These are phyloP conservation scores for Periconia sp. DNA, from an alignment of 2,329 filamentous ascomycete species.

Conservation along the genomic window DNA sequence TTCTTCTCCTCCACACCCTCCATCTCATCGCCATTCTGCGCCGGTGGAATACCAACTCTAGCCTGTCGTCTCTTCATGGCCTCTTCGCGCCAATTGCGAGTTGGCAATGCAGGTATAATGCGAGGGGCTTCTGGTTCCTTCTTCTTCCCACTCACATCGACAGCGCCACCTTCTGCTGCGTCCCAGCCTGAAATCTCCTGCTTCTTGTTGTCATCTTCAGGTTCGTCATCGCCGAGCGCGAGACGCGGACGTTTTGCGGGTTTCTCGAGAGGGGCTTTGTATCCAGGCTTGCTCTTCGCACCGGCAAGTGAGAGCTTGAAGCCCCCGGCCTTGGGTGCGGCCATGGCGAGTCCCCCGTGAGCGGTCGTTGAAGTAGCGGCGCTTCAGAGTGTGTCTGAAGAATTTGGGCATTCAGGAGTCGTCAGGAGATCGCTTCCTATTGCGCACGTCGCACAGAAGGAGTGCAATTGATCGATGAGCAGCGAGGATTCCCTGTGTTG, in stretches of 20 bases:
- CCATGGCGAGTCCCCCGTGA: conserved; percentile 33
- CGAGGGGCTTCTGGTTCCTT: conserved; percentile 53
- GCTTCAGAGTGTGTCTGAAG: neutral
- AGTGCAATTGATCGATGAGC: neutral
- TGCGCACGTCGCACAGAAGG: neutral
- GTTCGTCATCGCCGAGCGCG: conserved; percentile 39
- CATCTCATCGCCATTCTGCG: conserved; percentile 40
- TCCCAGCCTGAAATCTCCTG: conserved; percentile 63
- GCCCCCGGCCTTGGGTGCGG: conserved; percentile 37
- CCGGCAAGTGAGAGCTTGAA: conserved; percentile 44
- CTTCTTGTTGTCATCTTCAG: conserved; percentile 29
- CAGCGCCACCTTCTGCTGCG: conserved; percentile 56
- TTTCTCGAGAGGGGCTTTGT: conserved; percentile 26
- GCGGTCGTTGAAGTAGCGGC: conserved; percentile 2
- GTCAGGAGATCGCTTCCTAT: neutral
- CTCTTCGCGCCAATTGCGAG: conserved; percentile 68
- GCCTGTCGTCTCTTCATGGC: conserved; percentile 60
- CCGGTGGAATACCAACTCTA: conserved; percentile 61
- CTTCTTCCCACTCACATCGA: conserved; percentile 42
- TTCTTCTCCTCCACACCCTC: conserved; percentile 45
- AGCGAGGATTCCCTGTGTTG: neutral
- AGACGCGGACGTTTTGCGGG: conserved; percentile 34
- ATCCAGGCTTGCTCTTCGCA: conserved; percentile 34
- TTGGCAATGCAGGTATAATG: conserved; percentile 65
- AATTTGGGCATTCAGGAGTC: neutral